Conservation (phyloP, 2,329 filamentous ascomycete species). For the Diplodia corticola region DNA sequence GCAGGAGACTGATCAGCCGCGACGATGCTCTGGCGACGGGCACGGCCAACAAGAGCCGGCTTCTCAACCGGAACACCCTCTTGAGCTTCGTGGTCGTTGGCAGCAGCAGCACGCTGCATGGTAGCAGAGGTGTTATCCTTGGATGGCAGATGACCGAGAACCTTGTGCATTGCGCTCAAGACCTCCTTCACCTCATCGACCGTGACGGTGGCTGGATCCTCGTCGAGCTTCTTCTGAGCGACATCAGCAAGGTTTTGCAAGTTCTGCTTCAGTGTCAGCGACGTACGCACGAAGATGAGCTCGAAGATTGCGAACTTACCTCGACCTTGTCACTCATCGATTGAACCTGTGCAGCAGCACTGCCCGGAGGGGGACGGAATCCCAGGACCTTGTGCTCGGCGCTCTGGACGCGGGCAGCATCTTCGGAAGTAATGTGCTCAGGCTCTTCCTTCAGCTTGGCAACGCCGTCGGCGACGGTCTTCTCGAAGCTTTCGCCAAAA, state of each 20-base stretch:
- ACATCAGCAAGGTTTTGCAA: not conserved
- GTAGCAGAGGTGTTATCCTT: conserved; percentile 19
- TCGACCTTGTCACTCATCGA: conserved; percentile 17
- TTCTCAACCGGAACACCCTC: not conserved
- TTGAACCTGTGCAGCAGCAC: conserved; percentile 11
- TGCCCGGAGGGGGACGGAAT: conserved; percentile 1
- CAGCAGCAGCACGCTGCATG: conserved; percentile 28
- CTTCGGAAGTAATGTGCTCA: conserved; percentile 35
- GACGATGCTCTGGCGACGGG: conserved; percentile 22
- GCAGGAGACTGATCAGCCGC: conserved; percentile 32
- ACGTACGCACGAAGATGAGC: too few species aligned
- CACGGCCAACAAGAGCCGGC: not conserved
- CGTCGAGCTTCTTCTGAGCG: conserved; percentile 29
- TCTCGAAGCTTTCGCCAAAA: not conserved
- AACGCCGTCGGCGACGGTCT: not conserved
- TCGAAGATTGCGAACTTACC: conserved; percentile 6
- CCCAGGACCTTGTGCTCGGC: conserved; percentile 4
- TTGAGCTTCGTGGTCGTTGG: conserved; percentile 28
- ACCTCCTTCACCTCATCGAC: conserved; percentile 35
- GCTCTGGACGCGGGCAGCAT: conserved; percentile 32
- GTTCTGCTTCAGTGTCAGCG: not conserved
- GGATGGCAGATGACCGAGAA: conserved; percentile 9
- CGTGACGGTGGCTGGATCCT: conserved; percentile 32
- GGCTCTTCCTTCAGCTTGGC: conserved; percentile 31
- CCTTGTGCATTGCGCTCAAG: conserved; percentile 22